Evolutionary conservation across 805 yeast species (phyloP).

Genomic region (Candida adriatica): DNA sequence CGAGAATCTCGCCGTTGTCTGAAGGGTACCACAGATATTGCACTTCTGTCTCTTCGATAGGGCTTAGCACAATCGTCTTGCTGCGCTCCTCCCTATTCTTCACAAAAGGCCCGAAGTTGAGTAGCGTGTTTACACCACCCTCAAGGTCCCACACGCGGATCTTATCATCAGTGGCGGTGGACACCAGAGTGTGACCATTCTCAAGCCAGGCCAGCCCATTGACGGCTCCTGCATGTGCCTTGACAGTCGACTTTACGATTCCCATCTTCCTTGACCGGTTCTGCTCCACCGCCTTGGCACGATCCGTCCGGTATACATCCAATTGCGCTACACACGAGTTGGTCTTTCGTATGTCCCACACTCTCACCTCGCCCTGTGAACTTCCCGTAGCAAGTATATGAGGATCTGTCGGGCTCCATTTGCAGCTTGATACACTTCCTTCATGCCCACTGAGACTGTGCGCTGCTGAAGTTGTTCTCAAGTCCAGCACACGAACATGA

Average conservation of each 20-base stretch:
- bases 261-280: slow-evolving; percentile 19
- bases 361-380: slow-evolving; percentile 66
- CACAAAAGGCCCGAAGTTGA: slow-evolving; percentile 74
- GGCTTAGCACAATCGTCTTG: slow-evolving; percentile 26
- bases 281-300: slow-evolving; percentile 13
- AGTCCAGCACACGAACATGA: slow-evolving; percentile 61
- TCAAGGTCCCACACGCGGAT: slow-evolving; percentile 71
- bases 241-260: slow-evolving; percentile 20
- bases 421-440: slow-evolving; percentile 46
- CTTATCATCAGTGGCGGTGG: slow-evolving; percentile 77
- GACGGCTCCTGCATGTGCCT: slow-evolving; percentile 73
- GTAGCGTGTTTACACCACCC: slow-evolving; percentile 47
- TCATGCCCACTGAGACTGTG: slow-evolving; percentile 61
- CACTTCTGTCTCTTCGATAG: slow-evolving; percentile 42
- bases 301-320: slow-evolving; percentile 46
- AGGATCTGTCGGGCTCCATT: slow-evolving; percentile 67
- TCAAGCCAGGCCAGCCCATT: slow-evolving; percentile 77
- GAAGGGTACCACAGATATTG: slow-evolving; percentile 66
- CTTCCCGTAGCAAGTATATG: slow-evolving; percentile 74
- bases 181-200: slow-evolving; percentile 51
- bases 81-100: slow-evolving; percentile 45
- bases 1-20: slow-evolving; percentile 64
- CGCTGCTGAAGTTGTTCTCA: slow-evolving; percentile 65
- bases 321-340: slow-evolving; percentile 55
- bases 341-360: slow-evolving; percentile 83